Evolutionary conservation across 768 basidiomycete species (phyloP).

Genomic region (Sarcodon sp.): DNA sequence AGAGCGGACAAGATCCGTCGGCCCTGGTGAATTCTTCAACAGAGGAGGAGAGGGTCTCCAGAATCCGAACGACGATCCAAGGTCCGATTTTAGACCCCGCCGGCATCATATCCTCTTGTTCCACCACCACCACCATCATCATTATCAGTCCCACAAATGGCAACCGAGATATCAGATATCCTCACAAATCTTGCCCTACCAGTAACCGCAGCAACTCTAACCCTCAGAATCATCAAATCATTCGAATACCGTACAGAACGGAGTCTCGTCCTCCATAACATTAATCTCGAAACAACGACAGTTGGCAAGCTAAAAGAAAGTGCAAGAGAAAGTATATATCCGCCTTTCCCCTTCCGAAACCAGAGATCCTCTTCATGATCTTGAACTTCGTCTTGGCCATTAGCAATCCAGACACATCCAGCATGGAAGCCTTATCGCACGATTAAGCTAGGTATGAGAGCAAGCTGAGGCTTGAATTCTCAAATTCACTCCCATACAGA

Average conservation of each 20-base stretch:
- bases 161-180: constrained; percentile 22
- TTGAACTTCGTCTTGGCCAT: not conserved
- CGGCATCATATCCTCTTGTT: not conserved
- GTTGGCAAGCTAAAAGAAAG: constrained; percentile 67
- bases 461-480: not conserved
- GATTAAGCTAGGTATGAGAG: constrained; percentile 44
- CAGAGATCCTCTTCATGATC: not conserved
- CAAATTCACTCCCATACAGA: constrained; percentile 31
- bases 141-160: not conserved
- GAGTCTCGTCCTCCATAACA: constrained; percentile 68
- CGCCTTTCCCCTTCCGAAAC: constrained; percentile 2
- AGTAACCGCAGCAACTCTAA: constrained; percentile 69
- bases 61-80: not conserved
- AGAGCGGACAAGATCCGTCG: no score
- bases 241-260: constrained; percentile 88
- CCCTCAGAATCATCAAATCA: constrained; percentile 88
- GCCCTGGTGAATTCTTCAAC: no score
- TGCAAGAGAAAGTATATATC: constrained; percentile 45
- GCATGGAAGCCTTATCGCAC: constrained; percentile 88
- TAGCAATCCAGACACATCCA: constrained; percentile 60
- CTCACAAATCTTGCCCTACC: constrained; percentile 59
- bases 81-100: not conserved
- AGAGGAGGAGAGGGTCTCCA: no score
- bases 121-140: not conserved
- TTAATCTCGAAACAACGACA: constrained; percentile 73